These are phyloP conservation scores for Aspergillus pseudoglaucus DNA, from an alignment of 2,329 filamentous ascomycete species.

Conservation along the genomic window DNA sequence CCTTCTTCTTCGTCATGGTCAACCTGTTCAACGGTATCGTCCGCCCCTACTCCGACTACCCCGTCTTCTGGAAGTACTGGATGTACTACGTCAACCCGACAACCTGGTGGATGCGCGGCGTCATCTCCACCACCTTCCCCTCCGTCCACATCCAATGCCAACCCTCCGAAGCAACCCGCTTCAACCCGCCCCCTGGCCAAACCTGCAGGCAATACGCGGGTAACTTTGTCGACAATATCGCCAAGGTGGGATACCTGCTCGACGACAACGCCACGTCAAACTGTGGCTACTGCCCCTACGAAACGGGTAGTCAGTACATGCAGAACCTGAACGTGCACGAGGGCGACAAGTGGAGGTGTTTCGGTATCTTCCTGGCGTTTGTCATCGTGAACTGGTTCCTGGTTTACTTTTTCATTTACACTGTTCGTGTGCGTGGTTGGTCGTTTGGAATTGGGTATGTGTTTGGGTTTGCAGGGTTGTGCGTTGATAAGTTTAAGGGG, in stretches of 20 bases:
- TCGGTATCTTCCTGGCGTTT: constrained; percentile 68
- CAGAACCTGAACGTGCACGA: constrained; percentile 49
- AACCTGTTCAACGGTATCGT: constrained; percentile 72
- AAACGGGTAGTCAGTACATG: constrained; percentile 61
- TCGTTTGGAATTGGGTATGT: constrained; percentile 59
- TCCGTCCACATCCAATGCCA: constrained; percentile 48
- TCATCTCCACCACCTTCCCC: constrained; percentile 58
- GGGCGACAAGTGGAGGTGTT: constrained; percentile 63
- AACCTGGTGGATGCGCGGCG: constrained; percentile 66
- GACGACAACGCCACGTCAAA: constrained; percentile 52
- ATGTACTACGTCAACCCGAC: constrained; percentile 62
- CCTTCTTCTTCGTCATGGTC: constrained; percentile 77
- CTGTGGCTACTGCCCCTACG: constrained; percentile 67
- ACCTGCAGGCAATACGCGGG: constrained; percentile 62
- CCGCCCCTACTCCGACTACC: constrained; percentile 58
- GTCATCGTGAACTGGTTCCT: constrained; percentile 63
- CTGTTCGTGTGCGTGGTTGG: constrained; percentile 63
- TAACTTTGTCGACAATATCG: constrained; percentile 47
- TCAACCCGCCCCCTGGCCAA: constrained; percentile 58
- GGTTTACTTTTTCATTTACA: constrained; percentile 73
- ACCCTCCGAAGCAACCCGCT: constrained; percentile 53
- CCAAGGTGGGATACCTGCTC: constrained; percentile 54
- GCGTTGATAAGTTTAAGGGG: constrained; percentile 27
- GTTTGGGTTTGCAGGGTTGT: constrained; percentile 44
- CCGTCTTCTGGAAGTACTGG: constrained; percentile 68